Conservation (phyloP, 2,329 filamentous ascomycete genomes). For the Ophiostoma himal-ulmi region DNA sequence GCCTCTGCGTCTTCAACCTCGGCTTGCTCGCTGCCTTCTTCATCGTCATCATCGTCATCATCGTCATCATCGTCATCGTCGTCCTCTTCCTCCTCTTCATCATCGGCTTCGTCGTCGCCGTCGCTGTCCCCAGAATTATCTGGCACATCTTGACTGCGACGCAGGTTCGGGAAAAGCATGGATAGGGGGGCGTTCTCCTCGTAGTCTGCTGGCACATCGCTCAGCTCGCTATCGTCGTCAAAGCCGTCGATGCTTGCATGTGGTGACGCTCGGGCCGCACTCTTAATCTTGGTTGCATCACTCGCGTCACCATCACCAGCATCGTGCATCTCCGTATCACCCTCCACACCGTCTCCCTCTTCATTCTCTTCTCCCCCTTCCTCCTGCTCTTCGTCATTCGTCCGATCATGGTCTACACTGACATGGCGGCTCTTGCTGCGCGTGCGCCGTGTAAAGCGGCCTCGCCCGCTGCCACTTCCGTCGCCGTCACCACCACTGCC, state of each 20-base stretch:
- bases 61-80: slow-evolving; percentile 19
- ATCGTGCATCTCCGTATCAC: slow-evolving; percentile 19
- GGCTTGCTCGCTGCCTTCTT: not conserved
- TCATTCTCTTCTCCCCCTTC: slow-evolving; percentile 32
- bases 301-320: not conserved
- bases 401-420: slow-evolving; percentile 23
- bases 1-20: slow-evolving; percentile 26
- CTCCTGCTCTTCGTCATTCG: slow-evolving; percentile 28
- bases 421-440: slow-evolving; percentile 25
- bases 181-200: slow-evolving; percentile 52
- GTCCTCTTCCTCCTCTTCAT: slow-evolving; percentile 31
- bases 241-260: slow-evolving; percentile 58
- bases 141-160: slow-evolving; percentile 34
- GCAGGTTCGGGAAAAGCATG: slow-evolving; percentile 48
- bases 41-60: slow-evolving; percentile 22
- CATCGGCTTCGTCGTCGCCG: slow-evolving; percentile 25
- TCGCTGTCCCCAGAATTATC: slow-evolving; percentile 24
- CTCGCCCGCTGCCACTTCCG: slow-evolving; percentile 34
- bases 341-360: slow-evolving; percentile 32
- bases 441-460: slow-evolving; percentile 31
- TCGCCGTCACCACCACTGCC: slow-evolving; percentile 28
- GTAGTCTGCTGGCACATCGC: slow-evolving; percentile 55
- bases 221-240: slow-evolving; percentile 64
- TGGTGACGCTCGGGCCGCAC: slow-evolving; percentile 42
- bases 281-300: slow-evolving; percentile 29